Conservation (phyloP, 1,284 basidiomycete species). For the Amylostereum chailletii region DNA sequence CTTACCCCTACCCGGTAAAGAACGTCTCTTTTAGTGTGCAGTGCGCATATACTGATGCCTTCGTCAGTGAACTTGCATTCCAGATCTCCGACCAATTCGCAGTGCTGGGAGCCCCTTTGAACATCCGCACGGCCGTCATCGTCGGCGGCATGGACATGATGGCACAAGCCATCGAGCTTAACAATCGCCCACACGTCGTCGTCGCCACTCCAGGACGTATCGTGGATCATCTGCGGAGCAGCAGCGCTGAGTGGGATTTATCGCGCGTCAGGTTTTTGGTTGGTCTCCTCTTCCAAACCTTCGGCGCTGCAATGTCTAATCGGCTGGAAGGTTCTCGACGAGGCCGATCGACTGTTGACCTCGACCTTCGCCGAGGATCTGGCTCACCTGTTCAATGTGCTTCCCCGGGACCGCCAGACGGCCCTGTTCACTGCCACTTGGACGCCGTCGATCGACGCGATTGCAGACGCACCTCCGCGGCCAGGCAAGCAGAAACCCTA, state of each 20-base stretch:
- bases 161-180: conserved; percentile 83
- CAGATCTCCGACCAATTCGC: conserved; percentile 96
- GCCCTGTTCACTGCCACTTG: conserved; percentile 96
- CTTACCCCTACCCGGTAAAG: conserved; percentile 87
- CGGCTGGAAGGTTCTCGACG: conserved; percentile 73
- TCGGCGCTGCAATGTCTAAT: not conserved
- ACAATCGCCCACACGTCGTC: conserved; percentile 83
- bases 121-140: conserved; percentile 78
- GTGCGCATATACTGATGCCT: not conserved
- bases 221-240: conserved; percentile 84
- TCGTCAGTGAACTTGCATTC: conserved; percentile 83
- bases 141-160: conserved; percentile 99
- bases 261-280: conserved; percentile 83
- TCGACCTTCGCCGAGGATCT: conserved; percentile 88
- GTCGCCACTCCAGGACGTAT: conserved; percentile 96
- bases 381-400: conserved; percentile 65
- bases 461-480: conserved; percentile 69
- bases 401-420: conserved; percentile 88
- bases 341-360: conserved; percentile 91
- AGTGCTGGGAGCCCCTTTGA: conserved; percentile 79
- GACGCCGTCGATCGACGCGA: conserved; percentile 77
- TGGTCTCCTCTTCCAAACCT: conserved; percentile 17
- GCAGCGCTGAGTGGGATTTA: conserved; percentile 77
- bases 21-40: not conserved
- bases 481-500: conserved; percentile 84